Base-by-base conservation (phyloP, 2,329 filamentous ascomycete genomes). In the Fusarium goolgardi region DNA sequence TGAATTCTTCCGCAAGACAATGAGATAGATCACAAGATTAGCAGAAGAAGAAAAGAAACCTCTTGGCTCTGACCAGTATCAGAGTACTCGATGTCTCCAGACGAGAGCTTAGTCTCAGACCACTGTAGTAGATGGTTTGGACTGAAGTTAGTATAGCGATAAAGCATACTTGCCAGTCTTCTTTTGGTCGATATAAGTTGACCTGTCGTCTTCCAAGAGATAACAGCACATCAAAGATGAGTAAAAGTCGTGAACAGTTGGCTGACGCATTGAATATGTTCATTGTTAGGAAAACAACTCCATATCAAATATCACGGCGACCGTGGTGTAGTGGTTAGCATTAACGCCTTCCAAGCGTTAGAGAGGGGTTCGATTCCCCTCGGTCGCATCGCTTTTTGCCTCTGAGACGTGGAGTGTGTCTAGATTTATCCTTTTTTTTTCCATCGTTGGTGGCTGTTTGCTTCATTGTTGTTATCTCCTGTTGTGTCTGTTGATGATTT, bases 311-410 rank as follows among this genome's bases (percentile, higher is more conserved):
- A 10, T 3, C 32, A 18, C 20, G 13, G 47, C 47, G 47, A 51
- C 47, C 47, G 47, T 51, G 45, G 45, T 51, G 47, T 51, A 51
- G 47, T 51, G 47, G 47, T 51, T 51, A 51, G 47, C 47, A 51
- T 51, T 51, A 51, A 51, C 51, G 51, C 51, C 51, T 55, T 55
- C 51, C 51, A 55, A 55, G 51, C 51, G 51, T 55, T 55, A 55
- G 51, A 55, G 51, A 35, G 40, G 51, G 51, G 51, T 55, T 55
- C 51, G 51, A 55, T 55, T 55, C 51, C 51, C 51, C 23, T 35
- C 51, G 51, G 51, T 45, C 51, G 51, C 51, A 54, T 25, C 23
- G 4, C 32, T 37, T 44, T 44, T 15, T 21, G 27, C 9, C 34
- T 35, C 9, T 18, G 16, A 10, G 34, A 35, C 10, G 34, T 5